Evolutionary conservation across 768 basidiomycete species (phyloP).

Genomic region (Collybia sp.): DNA sequence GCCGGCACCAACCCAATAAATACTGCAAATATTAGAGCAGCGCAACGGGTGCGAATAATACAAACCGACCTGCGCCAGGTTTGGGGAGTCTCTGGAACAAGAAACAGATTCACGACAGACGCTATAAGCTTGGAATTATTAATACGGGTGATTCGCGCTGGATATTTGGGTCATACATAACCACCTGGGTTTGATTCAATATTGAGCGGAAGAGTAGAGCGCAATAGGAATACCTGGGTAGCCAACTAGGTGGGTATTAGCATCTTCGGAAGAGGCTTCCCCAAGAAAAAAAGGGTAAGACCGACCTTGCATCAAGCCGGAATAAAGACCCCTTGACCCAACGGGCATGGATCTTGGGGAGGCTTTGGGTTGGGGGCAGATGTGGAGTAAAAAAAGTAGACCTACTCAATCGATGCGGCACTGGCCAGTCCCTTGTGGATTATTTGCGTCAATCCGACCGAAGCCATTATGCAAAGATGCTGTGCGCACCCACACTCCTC

Average conservation of each 20-base stretch:
- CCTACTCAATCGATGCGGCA: conserved; percentile 13
- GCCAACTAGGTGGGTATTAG: conserved; percentile 1
- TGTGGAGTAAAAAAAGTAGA: neutral
- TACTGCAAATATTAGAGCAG: neutral
- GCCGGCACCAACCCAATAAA: conserved; percentile 60
- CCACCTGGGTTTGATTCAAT: conserved; percentile 1
- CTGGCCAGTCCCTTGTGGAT: conserved; percentile 9
- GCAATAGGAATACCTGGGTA: conserved; percentile 6
- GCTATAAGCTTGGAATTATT: conserved; percentile 6
- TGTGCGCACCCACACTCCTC: conserved; percentile 10
- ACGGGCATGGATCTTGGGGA: conserved; percentile 9
- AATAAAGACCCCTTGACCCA: conserved; percentile 9
- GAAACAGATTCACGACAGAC: conserved; percentile 11
- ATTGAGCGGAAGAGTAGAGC: no score
- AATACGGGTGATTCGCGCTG: neutral
- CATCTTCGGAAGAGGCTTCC: neutral
- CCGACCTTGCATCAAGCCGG: conserved; percentile 11
- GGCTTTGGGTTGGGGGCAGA: neutral
- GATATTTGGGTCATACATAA: conserved; percentile 1
- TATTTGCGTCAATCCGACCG: neutral
- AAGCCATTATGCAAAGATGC: neutral
- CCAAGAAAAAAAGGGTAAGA: neutral
- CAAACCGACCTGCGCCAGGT: conserved; percentile 9
- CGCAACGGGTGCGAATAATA: neutral
- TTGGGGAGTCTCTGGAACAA: conserved; percentile 14